Base-by-base conservation (phyloP, 768 basidiomycete genomes). In the Cyclocybe aegerita region DNA sequence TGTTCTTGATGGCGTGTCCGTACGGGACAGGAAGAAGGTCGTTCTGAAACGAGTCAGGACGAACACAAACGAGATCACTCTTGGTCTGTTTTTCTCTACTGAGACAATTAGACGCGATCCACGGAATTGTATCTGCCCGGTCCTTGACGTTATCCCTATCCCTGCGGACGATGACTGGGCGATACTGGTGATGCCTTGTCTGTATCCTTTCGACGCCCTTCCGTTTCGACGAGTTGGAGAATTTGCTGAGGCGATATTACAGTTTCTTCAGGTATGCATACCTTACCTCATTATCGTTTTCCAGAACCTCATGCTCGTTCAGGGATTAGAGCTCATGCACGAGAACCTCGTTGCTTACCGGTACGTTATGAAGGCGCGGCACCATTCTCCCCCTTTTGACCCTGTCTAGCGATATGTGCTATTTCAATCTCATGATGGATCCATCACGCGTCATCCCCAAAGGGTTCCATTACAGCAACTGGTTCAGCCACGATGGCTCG, bases 241-340 rank as follows among this genome's bases (percentile, higher is more conserved):
- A 39, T 48, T 60, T 12, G 45, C 58, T 3, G 60, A 68, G 34
- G 52, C 57, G 16, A 46, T 57, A 40, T 31, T 43, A 11, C 62
- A 65, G 41, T 51, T 57, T 33, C 31, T 61, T 7, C 48, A 64
- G 55, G 60, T 62, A 30, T 23, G 23, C 23, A 23, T 36, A n/a
- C 33, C 2, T 2, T 23, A 23, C 23, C 23, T 23, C 23, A 23
- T 12, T 16, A 14, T 53, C 30, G 10, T 17, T 33, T 39, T 41
- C 17, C 23, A 15, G 39, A n/a, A 10, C 29, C 36, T 4, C 9
- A 33, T 17, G 49, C n/a, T 38, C 15, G 9, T 14, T 14, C 30
- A 65, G 59, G 58, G 58, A 11, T 50, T 61, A 10, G 52, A 51
- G 10, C 60, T 61, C 48, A 50, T 63, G 55, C 64, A 63, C 44